Evolutionary conservation across 75 land plant species (phyloP).

Genomic region (Larix kaempferi): DNA sequence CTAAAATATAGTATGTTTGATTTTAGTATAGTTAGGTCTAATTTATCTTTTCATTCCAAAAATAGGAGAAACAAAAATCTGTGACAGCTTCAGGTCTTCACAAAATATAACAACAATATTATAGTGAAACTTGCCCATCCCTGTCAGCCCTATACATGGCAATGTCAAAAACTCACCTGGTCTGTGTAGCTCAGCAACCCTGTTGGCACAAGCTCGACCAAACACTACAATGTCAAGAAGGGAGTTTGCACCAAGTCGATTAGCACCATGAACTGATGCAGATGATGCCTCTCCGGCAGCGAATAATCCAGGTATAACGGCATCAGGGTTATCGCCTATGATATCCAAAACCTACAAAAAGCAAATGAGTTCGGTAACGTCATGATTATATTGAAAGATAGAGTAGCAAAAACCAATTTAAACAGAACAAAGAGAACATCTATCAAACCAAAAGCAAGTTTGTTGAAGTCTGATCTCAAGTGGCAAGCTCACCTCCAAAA

Average conservation of each 20-base stretch:
- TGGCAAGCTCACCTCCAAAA: not conserved
- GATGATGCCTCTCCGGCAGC: constrained; percentile 99
- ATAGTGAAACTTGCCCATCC: no score
- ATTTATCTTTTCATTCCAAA: no score
- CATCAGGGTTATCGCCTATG: constrained; percentile 86
- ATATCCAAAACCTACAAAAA: constrained; percentile 68
- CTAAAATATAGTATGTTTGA: not conserved
- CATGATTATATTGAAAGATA: not conserved
- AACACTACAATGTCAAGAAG: constrained; percentile 98
- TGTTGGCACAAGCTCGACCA: constrained; percentile 98
- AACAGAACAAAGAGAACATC: not conserved
- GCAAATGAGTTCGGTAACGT: not conserved
- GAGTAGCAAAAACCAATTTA: not conserved
- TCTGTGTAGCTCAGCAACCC: constrained; percentile 78
- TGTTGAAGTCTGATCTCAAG: not conserved
- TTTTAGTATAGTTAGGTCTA: no score
- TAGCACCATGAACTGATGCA: constrained; percentile 99
- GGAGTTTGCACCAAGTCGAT: constrained; percentile 98
- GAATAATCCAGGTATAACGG: constrained; percentile 91
- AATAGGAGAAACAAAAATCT: not conserved
- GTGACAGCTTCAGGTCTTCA: not conserved
- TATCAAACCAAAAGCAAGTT: not conserved
- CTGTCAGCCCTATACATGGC: not conserved
- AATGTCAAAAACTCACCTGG: constrained; percentile 54
- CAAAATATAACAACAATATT: not conserved